Evolutionary conservation across 805 yeast genomes (phyloP).

Genomic region (Metschnikowia chrysomelidarum): DNA sequence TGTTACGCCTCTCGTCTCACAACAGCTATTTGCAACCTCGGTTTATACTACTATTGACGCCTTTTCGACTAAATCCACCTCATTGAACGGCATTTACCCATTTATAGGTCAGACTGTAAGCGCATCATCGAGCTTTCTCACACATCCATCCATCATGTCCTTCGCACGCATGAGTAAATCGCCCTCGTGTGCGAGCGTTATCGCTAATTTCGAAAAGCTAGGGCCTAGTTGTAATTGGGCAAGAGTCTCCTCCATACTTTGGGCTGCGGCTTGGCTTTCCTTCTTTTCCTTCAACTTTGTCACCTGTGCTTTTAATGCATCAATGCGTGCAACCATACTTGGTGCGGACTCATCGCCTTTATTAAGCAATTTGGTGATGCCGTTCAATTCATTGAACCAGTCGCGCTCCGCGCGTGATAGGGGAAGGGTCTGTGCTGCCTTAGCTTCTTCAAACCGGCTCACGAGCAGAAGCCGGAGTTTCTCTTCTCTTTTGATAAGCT

Average conservation of each 20-base stretch:
- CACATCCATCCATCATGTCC: slow-evolving; percentile 14
- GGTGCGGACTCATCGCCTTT: slow-evolving; percentile 8
- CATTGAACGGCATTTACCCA: too few relatives aligned
- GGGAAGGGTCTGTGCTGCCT: slow-evolving; percentile 25
- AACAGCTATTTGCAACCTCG: too few relatives aligned
- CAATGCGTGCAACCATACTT: slow-evolving; percentile 11
- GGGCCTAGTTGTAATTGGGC: slow-evolving; percentile 11
- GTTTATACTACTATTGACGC: too few relatives aligned
- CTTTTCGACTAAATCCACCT: too few relatives aligned
- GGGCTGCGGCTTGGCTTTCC: slow-evolving; percentile 3
- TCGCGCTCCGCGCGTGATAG: slow-evolving; percentile 32
- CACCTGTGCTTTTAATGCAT: slow-evolving; percentile 10
- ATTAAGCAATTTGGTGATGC: slow-evolving; percentile 17
- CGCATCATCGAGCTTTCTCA: slow-evolving; percentile 6
- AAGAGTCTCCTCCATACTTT: slow-evolving; percentile 8
- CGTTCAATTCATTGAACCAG: slow-evolving; percentile 40
- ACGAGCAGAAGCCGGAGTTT: slow-evolving; percentile 23
- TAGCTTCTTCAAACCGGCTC: slow-evolving; percentile 23
- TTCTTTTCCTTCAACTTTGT: slow-evolving; percentile 2
- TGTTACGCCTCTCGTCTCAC: too few relatives aligned
- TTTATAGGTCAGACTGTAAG: too few relatives aligned
- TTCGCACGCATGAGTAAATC: slow-evolving; percentile 18
- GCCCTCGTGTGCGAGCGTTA: slow-evolving; percentile 24
- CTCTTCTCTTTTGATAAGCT: slow-evolving; percentile 21
- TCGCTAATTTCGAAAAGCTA: slow-evolving; percentile 10